These are phyloP conservation scores for Prunus mira DNA, from an alignment of 306 rosid genomes.

Conservation along the genomic window DNA sequence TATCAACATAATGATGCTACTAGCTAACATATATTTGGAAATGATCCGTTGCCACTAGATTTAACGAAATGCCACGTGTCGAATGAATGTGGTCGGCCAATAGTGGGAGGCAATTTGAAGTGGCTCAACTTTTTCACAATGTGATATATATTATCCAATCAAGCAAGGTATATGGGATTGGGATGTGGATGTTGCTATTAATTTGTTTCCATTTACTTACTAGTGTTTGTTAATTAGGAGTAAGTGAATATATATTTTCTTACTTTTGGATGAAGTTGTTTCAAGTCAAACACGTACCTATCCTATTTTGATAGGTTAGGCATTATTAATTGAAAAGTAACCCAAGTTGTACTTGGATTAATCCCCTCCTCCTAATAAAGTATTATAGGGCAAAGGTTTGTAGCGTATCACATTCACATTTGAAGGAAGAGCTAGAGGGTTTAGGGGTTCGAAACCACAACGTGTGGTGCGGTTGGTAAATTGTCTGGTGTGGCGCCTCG, in stretches of 20 bases:
- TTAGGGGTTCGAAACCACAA: too few relatives aligned
- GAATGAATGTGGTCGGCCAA: not conserved
- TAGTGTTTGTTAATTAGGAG: not conserved
- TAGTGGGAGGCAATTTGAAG: not conserved
- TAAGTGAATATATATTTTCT: too few relatives aligned
- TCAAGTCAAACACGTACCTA: not conserved
- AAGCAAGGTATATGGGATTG: not conserved
- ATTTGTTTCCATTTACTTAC: too few relatives aligned
- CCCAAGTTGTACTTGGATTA: too few relatives aligned
- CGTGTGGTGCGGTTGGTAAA: too few relatives aligned
- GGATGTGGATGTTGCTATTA: not conserved
- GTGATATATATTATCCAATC: not conserved
- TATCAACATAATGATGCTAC: not conserved
- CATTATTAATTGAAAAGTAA: too few relatives aligned
- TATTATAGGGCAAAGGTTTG: too few relatives aligned
- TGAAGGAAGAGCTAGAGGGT: not conserved
- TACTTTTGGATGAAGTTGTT: not conserved
- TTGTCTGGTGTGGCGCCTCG: fast-evolving
- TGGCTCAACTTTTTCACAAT: not conserved
- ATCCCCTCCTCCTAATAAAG: too few relatives aligned
- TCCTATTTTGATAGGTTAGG: too few relatives aligned
- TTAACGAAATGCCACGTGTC: not conserved
- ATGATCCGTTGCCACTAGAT: not conserved
- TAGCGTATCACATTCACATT: too few relatives aligned
- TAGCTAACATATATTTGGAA: not conserved